Conservation (phyloP, 495 filamentous ascomycete species). For the Penicillium parvum region DNA sequence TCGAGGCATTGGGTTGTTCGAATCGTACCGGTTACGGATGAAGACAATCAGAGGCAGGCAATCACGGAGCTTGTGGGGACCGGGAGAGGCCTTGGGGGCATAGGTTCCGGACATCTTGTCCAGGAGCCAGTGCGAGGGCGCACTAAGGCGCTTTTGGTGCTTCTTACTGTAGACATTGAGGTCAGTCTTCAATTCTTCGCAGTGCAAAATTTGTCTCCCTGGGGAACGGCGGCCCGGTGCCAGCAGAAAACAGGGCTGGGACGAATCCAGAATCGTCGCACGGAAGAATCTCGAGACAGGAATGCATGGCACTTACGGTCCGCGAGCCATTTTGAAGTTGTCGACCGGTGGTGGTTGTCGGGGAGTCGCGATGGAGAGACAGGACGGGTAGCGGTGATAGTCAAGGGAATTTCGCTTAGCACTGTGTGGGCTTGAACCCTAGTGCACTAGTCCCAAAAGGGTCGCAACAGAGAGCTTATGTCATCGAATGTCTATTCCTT, state of each 20-base stretch:
- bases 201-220: constrained; percentile 3
- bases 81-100: constrained; percentile 89
- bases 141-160: constrained; percentile 99
- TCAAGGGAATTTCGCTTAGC: constrained; percentile 39
- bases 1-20: not conserved
- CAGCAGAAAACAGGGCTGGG: not conserved
- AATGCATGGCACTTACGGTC: constrained; percentile 53
- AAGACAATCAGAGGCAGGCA: constrained; percentile 99
- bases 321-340: constrained; percentile 60
- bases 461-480: constrained; percentile 7
- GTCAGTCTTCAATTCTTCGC: constrained; percentile 26
- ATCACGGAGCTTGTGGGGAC: constrained; percentile 98
- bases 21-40: constrained; percentile 76
- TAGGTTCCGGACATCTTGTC: constrained; percentile 99
- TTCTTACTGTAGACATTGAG: constrained; percentile 69
- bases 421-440: constrained; percentile 31
- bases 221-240: constrained; percentile 1
- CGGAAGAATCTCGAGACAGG: not conserved
- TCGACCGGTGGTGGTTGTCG: constrained; percentile 44
- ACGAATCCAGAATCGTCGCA: constrained; percentile 3
- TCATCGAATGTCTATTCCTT: constrained; percentile 4
- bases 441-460: constrained; percentile 26
- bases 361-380: constrained; percentile 33
- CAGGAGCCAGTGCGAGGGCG: constrained; percentile 98
- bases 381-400: constrained; percentile 22